These are phyloP conservation scores for Euphrasia arctica DNA, from an alignment of 305 asterid genomes.

Conservation along the genomic window DNA sequence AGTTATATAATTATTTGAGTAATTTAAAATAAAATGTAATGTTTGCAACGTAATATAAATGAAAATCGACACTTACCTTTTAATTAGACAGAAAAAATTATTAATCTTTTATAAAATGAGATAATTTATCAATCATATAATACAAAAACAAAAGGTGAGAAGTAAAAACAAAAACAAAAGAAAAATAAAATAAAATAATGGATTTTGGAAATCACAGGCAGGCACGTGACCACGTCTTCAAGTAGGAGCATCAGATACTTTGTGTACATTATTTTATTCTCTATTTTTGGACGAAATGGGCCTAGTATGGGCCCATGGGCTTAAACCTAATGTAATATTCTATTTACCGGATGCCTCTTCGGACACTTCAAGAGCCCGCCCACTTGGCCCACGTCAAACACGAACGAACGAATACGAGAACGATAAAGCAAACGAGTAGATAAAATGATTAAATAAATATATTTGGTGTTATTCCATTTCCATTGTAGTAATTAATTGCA, in stretches of 20 bases:
- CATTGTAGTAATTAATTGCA: conserved; percentile 4
- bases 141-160: conserved; percentile 26
- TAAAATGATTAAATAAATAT: too few relatives aligned
- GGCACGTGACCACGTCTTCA: conserved; percentile 48
- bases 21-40: too few relatives aligned
- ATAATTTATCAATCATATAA: conserved; percentile 8
- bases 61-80: too few relatives aligned
- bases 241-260: conserved; percentile 31
- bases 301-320: conserved; percentile 46
- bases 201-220: conserved; percentile 35
- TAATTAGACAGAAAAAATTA: too few relatives aligned
- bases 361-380: conserved; percentile 37
- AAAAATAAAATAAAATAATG: too few relatives aligned
- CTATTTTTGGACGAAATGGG: conserved; percentile 33
- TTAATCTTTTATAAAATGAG: too few relatives aligned
- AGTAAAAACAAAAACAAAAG: conserved; percentile 1
- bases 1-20: too few relatives aligned
- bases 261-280: background rate
- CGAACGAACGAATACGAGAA: too few relatives aligned
- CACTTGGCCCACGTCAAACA: conserved; percentile 26
- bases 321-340: conserved; percentile 19
- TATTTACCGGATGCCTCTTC: conserved; percentile 32
- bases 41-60: too few relatives aligned
- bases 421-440: background rate
- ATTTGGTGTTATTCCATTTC: too few relatives aligned